Conservation (phyloP, 495 filamentous ascomycete species). For the Aspergillus nanangensis region DNA sequence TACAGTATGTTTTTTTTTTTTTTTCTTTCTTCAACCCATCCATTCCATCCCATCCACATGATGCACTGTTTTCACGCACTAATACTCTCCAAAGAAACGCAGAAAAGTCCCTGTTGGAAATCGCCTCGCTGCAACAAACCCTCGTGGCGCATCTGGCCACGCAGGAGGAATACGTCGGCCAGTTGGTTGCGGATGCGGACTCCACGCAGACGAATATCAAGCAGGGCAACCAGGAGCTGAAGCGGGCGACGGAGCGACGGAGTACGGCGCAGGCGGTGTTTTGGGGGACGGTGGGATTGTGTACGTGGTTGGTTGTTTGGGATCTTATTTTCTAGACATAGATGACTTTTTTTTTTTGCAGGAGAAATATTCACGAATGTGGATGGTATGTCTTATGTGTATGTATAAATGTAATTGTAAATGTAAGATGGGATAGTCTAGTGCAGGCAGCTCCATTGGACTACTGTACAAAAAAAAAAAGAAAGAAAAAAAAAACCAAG, state of each 20-base stretch:
- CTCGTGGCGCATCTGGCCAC: conserved; percentile 78
- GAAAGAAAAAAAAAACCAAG: too few species aligned
- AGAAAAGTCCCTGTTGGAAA: conserved; percentile 87
- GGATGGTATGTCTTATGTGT: too few species aligned
- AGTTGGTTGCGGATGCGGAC: conserved; percentile 80
- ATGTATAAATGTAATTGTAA: too few species aligned
- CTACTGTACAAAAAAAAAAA: too few species aligned
- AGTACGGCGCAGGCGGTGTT: conserved; percentile 89
- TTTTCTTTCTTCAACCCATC: conserved; percentile 5
- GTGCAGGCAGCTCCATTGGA: too few species aligned
- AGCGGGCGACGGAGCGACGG: conserved; percentile 71
- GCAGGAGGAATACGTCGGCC: conserved; percentile 82
- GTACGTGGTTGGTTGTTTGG: conserved; percentile 81
- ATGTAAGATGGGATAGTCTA: too few species aligned
- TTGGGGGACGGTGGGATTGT: conserved; percentile 78
- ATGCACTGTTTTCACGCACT: not conserved
- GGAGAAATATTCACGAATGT: too few species aligned
- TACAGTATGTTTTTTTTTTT: conserved; percentile 60
- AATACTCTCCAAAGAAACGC: conserved; percentile 64
- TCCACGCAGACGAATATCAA: conserved; percentile 80
- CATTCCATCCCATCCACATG: not conserved
- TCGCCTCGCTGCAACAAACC: conserved; percentile 85
- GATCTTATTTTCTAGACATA: conserved; percentile 86
- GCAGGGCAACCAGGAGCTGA: conserved; percentile 85
- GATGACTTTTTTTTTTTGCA: not conserved